phyloP scores from a whole-genome alignment of 345 rosid species.

The Populus ilicifolia region DNA sequence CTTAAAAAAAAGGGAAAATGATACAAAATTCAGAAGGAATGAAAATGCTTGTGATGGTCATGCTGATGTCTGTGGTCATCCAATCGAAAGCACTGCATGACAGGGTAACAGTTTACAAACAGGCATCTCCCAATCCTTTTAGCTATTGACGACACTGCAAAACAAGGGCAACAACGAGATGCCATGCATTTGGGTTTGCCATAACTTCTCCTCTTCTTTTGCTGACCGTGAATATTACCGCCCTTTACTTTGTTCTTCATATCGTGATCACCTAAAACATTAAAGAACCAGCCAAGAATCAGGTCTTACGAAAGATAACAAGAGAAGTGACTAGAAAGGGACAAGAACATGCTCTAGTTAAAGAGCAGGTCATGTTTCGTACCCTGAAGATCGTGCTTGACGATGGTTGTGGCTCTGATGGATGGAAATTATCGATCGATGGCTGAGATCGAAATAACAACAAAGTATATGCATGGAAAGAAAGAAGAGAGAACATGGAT shows the following conservation, averaged over 20 bases:
- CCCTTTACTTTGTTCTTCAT: not conserved
- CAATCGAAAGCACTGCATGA: slow-evolving; percentile 50
- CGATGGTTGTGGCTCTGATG: no score
- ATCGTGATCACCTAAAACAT: not conserved
- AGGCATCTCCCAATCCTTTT: slow-evolving; percentile 51
- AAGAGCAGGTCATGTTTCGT: no score
- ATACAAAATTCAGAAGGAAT: slow-evolving; percentile 12
- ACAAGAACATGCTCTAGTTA: no score
- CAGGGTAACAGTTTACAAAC: slow-evolving; percentile 47
- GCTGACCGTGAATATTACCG: not conserved
- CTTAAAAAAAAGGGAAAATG: not conserved
- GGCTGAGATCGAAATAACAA: not conserved
- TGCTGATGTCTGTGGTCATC: slow-evolving; percentile 50
- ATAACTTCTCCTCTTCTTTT: not conserved
- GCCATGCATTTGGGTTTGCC: not conserved
- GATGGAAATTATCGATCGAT: no score
- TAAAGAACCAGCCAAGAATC: not conserved
- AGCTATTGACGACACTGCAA: slow-evolving; percentile 29
- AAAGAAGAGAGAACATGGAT: no score
- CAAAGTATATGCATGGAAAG: not conserved
- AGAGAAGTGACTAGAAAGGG: no score
- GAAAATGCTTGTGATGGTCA: slow-evolving; percentile 49
- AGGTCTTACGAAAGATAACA: no score
- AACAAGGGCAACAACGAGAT: slow-evolving; percentile 26
- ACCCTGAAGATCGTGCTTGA: no score